Conservation (phyloP, 2,329 filamentous ascomycete species). For the Xylariaceae sp. region DNA sequence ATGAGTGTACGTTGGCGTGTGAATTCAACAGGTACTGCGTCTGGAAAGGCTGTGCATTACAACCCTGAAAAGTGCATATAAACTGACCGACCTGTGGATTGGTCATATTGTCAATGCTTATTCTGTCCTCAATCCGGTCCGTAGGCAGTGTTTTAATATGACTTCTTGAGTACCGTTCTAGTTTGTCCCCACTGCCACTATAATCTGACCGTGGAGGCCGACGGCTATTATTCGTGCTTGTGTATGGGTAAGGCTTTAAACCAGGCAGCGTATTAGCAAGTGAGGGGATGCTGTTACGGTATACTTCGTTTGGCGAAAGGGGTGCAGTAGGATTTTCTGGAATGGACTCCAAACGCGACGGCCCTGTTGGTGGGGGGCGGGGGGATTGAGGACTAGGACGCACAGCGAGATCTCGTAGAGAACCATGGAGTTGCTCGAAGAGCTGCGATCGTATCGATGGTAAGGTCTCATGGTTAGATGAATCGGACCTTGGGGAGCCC, state of each 20-base stretch:
- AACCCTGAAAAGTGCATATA: conserved; percentile 66
- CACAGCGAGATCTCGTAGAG: conserved; percentile 42
- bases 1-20: conserved; percentile 75
- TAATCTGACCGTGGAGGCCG: conserved; percentile 51
- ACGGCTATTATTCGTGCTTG: conserved; percentile 33
- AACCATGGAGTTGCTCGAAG: conserved; percentile 44
- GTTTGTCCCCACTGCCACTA: conserved; percentile 47
- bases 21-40: conserved; percentile 81
- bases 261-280: conserved; percentile 50
- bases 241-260: conserved; percentile 49
- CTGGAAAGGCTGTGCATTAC: conserved; percentile 75
- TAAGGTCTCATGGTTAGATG: conserved; percentile 45
- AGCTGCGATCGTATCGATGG: conserved; percentile 47
- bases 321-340: conserved; percentile 52
- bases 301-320: conserved; percentile 58
- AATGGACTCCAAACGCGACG: conserved; percentile 43
- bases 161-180: conserved; percentile 23
- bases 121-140: conserved; percentile 53
- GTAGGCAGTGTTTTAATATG: conserved; percentile 24
- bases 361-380: conserved; percentile 45
- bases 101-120: conserved; percentile 65
- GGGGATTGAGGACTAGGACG: conserved; percentile 38
- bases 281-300: conserved; percentile 54
- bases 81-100: conserved; percentile 60
- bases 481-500: too few relatives aligned